phyloP scores from a whole-genome alignment of 1,284 basidiomycete species.

The Hypsizygus ulmarius region DNA sequence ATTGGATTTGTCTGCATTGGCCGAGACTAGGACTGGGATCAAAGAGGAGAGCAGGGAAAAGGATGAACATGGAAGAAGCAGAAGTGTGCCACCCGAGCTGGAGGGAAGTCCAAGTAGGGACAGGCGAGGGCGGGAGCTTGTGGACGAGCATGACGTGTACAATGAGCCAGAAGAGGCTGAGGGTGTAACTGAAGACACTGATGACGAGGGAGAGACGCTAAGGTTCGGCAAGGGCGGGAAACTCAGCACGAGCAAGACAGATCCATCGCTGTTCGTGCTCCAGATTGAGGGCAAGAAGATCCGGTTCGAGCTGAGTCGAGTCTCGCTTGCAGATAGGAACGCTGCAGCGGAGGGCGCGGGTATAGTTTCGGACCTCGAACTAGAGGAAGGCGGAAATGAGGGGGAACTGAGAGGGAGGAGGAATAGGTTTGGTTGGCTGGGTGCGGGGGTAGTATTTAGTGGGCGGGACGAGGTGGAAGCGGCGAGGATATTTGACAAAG shows the following conservation, averaged over 20 bases:
- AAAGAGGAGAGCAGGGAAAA: constrained; percentile 26
- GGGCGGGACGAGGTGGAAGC: constrained; percentile 49
- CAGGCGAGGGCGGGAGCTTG: constrained; percentile 31
- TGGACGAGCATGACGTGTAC: constrained; percentile 33
- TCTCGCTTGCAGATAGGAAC: constrained; percentile 25
- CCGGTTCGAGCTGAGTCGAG: constrained; percentile 62
- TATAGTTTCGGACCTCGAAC: constrained; percentile 17
- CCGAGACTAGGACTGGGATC: constrained; percentile 14
- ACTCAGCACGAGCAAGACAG: constrained; percentile 47
- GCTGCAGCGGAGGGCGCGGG: constrained; percentile 19
- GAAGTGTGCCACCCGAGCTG: constrained; percentile 54
- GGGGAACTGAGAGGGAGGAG: constrained; percentile 21
- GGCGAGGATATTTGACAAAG: constrained; percentile 50
- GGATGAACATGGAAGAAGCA: constrained; percentile 39
- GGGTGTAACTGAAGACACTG: constrained; percentile 16
- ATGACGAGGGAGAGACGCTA: constrained; percentile 12
- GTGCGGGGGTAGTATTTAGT: constrained; percentile 31
- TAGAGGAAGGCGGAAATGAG: constrained; percentile 17
- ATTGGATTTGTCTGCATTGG: constrained; percentile 21
- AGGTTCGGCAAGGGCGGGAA: constrained; percentile 50
- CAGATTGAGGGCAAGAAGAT: constrained; percentile 53
- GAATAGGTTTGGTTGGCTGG: constrained; percentile 23
- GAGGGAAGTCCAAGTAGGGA: constrained; percentile 39
- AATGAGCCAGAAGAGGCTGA: constrained; percentile 24
- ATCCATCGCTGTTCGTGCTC: constrained; percentile 54